Conservation (phyloP, 2,329 filamentous ascomycete species). For the Setomelanomma holmii region DNA sequence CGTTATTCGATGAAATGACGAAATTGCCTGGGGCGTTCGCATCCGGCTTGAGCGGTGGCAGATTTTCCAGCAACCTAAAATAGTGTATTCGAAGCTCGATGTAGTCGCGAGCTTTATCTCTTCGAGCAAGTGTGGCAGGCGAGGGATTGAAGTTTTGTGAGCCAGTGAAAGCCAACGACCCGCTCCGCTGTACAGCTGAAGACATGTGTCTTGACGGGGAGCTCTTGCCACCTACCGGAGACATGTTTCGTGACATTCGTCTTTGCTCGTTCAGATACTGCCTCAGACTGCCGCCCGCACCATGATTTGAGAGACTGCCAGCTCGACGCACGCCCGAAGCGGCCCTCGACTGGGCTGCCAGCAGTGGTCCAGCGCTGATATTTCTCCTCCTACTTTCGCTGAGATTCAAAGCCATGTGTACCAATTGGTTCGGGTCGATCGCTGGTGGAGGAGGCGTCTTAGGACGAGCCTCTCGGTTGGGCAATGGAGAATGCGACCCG, state of each 20-base stretch:
- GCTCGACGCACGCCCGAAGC: conserved; percentile 52
- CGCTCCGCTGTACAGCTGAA: conserved; percentile 30
- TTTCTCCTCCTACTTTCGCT: conserved; percentile 78
- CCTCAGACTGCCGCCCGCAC: conserved; percentile 65
- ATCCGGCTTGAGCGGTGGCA: conserved; percentile 73
- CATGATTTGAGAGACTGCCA: conserved; percentile 49
- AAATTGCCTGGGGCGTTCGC: conserved; percentile 52
- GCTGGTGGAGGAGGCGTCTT: conserved; percentile 58
- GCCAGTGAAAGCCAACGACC: conserved; percentile 30
- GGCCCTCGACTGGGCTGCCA: conserved; percentile 57
- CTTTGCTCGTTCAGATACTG: conserved; percentile 77
- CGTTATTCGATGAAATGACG: conserved; percentile 46
- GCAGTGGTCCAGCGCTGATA: conserved; percentile 63
- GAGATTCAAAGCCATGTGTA: conserved; percentile 87
- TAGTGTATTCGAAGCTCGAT: conserved; percentile 89
- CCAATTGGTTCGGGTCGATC: conserved; percentile 85
- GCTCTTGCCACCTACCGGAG: conserved; percentile 58
- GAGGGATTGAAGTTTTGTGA: conserved; percentile 67
- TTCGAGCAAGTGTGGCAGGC: conserved; percentile 78
- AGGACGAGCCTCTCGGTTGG: conserved; percentile 11
- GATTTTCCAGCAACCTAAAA: conserved; percentile 75
- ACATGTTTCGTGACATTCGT: conserved; percentile 66
- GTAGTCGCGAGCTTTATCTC: conserved; percentile 82
- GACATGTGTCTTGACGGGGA: conserved; percentile 44
- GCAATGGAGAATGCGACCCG: conserved; percentile 2